Base-by-base conservation (phyloP, 1,284 basidiomycete species). In the Ustilago nuda region DNA sequence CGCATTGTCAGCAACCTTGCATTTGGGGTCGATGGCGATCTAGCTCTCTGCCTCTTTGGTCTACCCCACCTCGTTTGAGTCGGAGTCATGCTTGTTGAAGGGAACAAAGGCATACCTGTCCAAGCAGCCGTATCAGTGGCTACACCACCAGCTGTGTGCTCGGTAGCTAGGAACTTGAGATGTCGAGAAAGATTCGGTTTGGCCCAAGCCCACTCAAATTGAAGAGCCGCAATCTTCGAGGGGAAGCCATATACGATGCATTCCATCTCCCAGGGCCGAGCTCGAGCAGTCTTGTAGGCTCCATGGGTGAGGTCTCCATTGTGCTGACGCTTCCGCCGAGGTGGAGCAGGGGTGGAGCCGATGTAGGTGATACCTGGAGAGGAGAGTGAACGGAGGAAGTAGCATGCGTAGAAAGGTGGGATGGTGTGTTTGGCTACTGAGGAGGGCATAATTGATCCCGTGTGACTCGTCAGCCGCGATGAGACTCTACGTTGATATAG, bases 141-240 rank as follows among this genome's bases (percentile, higher is more conserved):
- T 2, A n/a, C 30, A 8, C 60, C 61, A 13, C 33, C 41, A 8
- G 39, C 46, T 15, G 53, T 32, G 23, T 61, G 35, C 48, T 70
- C 68, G 0, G 51, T 68, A 65, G 60, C 76, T 56, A 60, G 71
- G 66, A 66, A 67, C 53, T 61, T 80, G 23, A 89, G 80, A 72
- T 88, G 88, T 2, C 89, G 82, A 0, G 88, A 88, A 0, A 87
- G 68, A 61, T 88, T 85, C 8, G 89, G 89, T 66, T 94, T 91
- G 82, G 94, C 93, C 94, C 94, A 95, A 17, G 93, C 93, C 93
- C 93, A 95, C 87, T 95, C 94, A 81, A 94, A 95, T 86, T 94
- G 73, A 3, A 95, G 88, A 0, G 94, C 94, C 0, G 92, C 90
- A 27, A 94, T 88, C 84, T 92, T 92, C 65, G 92, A 94, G 0